Conservation (phyloP, 2,329 filamentous ascomycete species). For the Hirsutella rhossiliensis region DNA sequence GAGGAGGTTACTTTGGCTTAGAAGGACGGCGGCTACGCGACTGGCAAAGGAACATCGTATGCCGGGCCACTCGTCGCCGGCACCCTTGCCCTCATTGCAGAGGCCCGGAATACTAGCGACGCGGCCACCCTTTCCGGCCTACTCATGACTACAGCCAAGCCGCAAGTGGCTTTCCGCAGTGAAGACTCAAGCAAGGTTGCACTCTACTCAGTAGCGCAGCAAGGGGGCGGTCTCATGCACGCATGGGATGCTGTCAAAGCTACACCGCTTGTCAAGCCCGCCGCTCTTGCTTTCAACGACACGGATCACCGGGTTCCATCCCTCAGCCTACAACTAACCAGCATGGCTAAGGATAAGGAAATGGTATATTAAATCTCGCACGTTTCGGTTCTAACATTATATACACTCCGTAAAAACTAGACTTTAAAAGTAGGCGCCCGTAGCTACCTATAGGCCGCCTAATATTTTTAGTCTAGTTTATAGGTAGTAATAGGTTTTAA, state of each 20-base stretch:
- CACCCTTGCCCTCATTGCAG: neutral
- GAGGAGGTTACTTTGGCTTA: neutral
- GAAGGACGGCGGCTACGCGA: neutral
- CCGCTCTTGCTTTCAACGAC: constrained; percentile 4
- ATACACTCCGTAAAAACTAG: neutral
- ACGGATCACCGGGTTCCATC: constrained; percentile 1
- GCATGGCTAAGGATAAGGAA: neutral
- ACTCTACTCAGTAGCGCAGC: constrained; percentile 2
- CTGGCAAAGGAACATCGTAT: constrained; percentile 1
- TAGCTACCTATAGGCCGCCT: no score
- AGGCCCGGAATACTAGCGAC: neutral
- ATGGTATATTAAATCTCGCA: constrained; percentile 2
- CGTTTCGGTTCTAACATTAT: neutral
- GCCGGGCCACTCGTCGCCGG: constrained; percentile 2
- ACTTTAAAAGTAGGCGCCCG: no score
- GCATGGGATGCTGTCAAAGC: constrained; percentile 3
- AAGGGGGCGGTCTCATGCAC: constrained; percentile 5
- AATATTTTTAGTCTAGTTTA: no score
- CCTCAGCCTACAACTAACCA: constrained; percentile 1
- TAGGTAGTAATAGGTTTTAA: no score
- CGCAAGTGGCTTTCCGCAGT: neutral
- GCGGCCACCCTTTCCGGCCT: neutral
- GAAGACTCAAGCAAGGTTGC: no score
- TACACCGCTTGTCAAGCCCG: constrained; percentile 3
- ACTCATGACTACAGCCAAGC: constrained; percentile 3